phyloP scores from a whole-genome alignment of 2,329 filamentous ascomycete genomes.

The Pseudogymnoascus sp. region DNA sequence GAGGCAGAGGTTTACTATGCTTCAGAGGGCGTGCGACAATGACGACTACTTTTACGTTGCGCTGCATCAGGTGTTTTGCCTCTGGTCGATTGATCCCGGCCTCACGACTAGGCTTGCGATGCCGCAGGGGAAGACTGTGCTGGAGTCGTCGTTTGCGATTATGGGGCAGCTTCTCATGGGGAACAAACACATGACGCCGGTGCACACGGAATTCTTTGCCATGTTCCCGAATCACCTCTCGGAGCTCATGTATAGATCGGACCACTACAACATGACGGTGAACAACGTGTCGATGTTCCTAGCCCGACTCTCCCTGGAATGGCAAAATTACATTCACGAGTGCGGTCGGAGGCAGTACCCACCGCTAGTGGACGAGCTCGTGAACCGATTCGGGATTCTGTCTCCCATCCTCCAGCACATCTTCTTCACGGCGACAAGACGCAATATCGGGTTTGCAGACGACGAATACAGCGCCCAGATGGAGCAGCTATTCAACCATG shows the following conservation, averaged over 20 bases:
- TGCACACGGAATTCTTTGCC: slow-evolving; percentile 38
- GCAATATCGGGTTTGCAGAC: slow-evolving; percentile 38
- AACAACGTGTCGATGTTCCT: slow-evolving; percentile 38
- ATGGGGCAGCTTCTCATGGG: slow-evolving; percentile 38
- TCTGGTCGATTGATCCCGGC: slow-evolving; percentile 38
- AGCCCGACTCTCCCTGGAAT: slow-evolving; percentile 35
- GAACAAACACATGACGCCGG: slow-evolving; percentile 35
- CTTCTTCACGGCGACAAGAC: slow-evolving; percentile 44
- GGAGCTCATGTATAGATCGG: slow-evolving; percentile 24
- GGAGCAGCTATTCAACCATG: slow-evolving; percentile 32
- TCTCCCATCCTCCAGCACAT: slow-evolving; percentile 47
- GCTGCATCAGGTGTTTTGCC: slow-evolving; percentile 58
- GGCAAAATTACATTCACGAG: slow-evolving; percentile 31
- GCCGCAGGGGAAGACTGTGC: slow-evolving; percentile 19
- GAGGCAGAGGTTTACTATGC: slow-evolving; percentile 42
- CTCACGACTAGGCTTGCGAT: slow-evolving; percentile 33
- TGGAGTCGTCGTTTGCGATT: slow-evolving; percentile 28
- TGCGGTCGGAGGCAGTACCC: slow-evolving; percentile 39
- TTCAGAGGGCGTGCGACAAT: slow-evolving; percentile 46
- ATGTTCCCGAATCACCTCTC: slow-evolving; percentile 37
- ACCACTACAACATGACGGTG: slow-evolving; percentile 27
- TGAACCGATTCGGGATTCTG: slow-evolving; percentile 37
- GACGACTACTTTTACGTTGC: slow-evolving; percentile 57
- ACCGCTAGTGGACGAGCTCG: slow-evolving; percentile 49
- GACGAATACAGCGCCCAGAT: slow-evolving; percentile 29